Conservation (phyloP, 495 filamentous ascomycete genomes). For the Penicillium maclennaniae region DNA sequence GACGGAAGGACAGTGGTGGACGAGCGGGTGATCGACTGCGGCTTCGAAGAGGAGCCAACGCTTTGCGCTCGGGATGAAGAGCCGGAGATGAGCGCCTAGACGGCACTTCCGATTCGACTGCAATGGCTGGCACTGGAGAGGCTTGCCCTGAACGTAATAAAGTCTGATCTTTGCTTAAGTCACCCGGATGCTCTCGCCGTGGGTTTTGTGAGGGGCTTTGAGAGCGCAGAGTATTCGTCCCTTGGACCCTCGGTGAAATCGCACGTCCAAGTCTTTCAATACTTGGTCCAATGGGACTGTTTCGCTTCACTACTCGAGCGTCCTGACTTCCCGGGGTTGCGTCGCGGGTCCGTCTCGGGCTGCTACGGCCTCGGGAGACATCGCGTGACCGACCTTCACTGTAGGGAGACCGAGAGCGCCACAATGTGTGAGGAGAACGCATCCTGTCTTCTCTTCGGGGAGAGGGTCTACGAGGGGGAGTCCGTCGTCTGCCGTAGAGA, state of each 20-base stretch:
- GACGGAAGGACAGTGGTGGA: slow-evolving; percentile 8
- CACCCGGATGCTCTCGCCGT: slow-evolving; percentile 10
- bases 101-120: slow-evolving; percentile 19
- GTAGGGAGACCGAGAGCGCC: slow-evolving; percentile 46
- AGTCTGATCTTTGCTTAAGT: slow-evolving; percentile 5
- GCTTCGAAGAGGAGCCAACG: slow-evolving; percentile 7
- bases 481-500: slow-evolving; percentile 36
- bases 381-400: slow-evolving; percentile 32
- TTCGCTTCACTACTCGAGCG: slow-evolving; percentile 24
- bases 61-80: slow-evolving; percentile 20
- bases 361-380: slow-evolving; percentile 29
- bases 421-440: slow-evolving; percentile 38
- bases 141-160: slow-evolving; percentile 9
- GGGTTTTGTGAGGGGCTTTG: slow-evolving; percentile 13
- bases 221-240: background rate
- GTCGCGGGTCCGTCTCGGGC: slow-evolving; percentile 35
- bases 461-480: slow-evolving; percentile 34
- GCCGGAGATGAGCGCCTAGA: slow-evolving; percentile 32
- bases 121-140: slow-evolving; percentile 22
- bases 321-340: slow-evolving; percentile 28
- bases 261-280: slow-evolving; percentile 23
- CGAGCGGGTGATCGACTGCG: slow-evolving; percentile 21
- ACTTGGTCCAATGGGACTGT: slow-evolving; percentile 11
- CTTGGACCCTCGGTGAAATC: slow-evolving; percentile 21
- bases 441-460: slow-evolving; percentile 44